Conservation (phyloP, 202 grass and related monocot genomes). For the Elaeis oleifera region DNA sequence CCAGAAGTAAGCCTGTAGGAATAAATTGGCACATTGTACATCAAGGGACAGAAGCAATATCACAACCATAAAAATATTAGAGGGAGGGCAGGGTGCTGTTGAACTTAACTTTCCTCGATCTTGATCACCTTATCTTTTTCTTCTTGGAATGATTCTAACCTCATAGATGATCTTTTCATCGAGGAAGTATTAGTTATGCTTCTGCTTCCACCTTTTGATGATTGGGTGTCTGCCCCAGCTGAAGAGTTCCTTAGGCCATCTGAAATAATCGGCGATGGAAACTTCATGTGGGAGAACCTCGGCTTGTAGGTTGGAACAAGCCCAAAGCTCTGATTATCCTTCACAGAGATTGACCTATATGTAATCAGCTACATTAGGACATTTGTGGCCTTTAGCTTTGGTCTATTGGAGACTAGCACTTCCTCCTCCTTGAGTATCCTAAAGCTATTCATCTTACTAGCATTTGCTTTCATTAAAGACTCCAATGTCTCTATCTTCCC, state of each 20-base stretch:
- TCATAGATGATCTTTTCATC: slow-evolving; percentile 6
- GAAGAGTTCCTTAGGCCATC: slow-evolving; percentile 69
- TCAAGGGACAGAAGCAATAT: neutral
- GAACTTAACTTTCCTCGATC: slow-evolving; percentile 96
- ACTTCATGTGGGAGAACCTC: slow-evolving; percentile 51
- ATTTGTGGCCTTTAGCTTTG: slow-evolving; percentile 52
- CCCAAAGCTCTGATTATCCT: slow-evolving; percentile 42
- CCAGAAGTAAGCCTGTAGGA: slow-evolving; percentile 18
- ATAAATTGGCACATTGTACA: neutral
- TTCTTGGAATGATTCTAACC: slow-evolving; percentile 57
- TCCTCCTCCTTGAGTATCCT: slow-evolving; percentile 66
- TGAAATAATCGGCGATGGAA: slow-evolving; percentile 40
- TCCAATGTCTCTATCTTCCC: slow-evolving; percentile 71
- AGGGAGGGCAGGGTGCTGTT: too few relatives aligned
- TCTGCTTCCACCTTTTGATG: slow-evolving; percentile 38
- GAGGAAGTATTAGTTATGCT: slow-evolving; percentile 30
- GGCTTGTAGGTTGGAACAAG: slow-evolving; percentile 57
- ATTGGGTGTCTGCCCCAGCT: slow-evolving; percentile 24
- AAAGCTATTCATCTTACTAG: slow-evolving; percentile 29
- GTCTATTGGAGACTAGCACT: slow-evolving; percentile 39
- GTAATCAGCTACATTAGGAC: slow-evolving; percentile 85
- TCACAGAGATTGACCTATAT: slow-evolving; percentile 74
- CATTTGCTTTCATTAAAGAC: slow-evolving; percentile 66
- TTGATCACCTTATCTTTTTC: slow-evolving; percentile 69
- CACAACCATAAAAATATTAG: neutral